Evolutionary conservation across 192 early-diverging fungal species (phyloP).

Genomic region (Umbelopsis sp.): DNA sequence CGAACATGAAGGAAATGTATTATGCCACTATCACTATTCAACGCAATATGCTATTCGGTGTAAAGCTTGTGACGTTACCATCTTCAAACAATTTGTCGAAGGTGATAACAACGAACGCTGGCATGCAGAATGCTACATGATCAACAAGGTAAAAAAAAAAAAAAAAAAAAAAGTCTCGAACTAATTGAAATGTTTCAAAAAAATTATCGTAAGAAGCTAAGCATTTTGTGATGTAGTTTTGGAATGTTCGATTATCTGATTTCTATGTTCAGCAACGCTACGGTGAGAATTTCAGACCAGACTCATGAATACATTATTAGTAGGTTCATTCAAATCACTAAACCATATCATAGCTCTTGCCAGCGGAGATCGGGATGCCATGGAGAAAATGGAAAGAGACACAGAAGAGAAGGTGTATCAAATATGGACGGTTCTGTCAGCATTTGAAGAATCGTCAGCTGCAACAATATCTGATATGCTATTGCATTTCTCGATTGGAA

Average conservation of each 20-base stretch:
- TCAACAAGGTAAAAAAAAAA: slow-evolving; percentile 61
- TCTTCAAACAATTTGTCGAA: slow-evolving; percentile 83
- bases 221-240: neutral
- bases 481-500: slow-evolving; percentile 70
- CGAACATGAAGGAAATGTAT: slow-evolving; percentile 76
- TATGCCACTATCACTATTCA: slow-evolving; percentile 84
- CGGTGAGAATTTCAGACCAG: slow-evolving; percentile 9
- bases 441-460: slow-evolving; percentile 86
- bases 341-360: neutral
- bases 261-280: slow-evolving; percentile 10
- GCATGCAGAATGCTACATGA: slow-evolving; percentile 94
- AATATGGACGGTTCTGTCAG: slow-evolving; percentile 80
- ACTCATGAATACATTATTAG: neutral
- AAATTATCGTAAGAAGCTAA: neutral
- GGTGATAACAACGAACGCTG: slow-evolving; percentile 70
- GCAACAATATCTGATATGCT: slow-evolving; percentile 89
- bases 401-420: slow-evolving; percentile 85
- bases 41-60: slow-evolving; percentile 72
- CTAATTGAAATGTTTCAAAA: slow-evolving; percentile 31
- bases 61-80: slow-evolving; percentile 77
- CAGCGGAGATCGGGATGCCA: neutral
- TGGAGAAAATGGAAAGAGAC: slow-evolving; percentile 51
- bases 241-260: neutral
- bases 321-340: neutral
- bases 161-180: no score